These are phyloP conservation scores for Chlamydomonas reinhardtii DNA, from an alignment of 163 green algal species.

Conservation along the genomic window DNA sequence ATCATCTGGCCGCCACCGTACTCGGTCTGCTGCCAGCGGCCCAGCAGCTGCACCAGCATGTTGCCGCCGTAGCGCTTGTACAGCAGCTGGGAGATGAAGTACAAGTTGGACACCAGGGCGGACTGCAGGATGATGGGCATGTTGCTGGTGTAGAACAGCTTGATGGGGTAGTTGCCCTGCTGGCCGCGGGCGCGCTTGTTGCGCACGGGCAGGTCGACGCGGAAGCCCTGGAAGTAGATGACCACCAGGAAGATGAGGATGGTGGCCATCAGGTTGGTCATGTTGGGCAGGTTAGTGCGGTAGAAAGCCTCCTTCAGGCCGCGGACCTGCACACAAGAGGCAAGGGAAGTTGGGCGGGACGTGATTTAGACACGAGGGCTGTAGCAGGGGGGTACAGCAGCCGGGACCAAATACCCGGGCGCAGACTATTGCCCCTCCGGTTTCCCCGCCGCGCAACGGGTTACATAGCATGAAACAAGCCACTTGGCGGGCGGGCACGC, in stretches of 20 bases:
- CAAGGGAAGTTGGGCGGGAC: too few relatives aligned
- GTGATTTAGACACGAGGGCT: too few relatives aligned
- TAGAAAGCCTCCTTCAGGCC: conserved; percentile 99
- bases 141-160: conserved; percentile 99
- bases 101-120: conserved; percentile 99
- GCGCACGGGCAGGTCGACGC: conserved; percentile 97
- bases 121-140: conserved; percentile 99
- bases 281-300: conserved; percentile 96
- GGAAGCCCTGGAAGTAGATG: conserved; percentile 89
- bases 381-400: not conserved
- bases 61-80: conserved; percentile 95
- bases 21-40: conserved; percentile 89
- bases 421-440: too few relatives aligned
- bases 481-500: too few relatives aligned
- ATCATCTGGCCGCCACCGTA: conserved; percentile 89
- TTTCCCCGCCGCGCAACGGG: too few relatives aligned
- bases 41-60: conserved; percentile 96
- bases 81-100: conserved; percentile 99
- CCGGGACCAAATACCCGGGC: too few relatives aligned
- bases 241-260: conserved; percentile 97
- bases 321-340: conserved; percentile 51
- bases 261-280: conserved; percentile 97
- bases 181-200: conserved; percentile 92
- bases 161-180: conserved; percentile 97
- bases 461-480: too few relatives aligned